These are phyloP conservation scores for Sporisorium sorghi DNA, from an alignment of 1,284 basidiomycete genomes.

Conservation along the genomic window DNA sequence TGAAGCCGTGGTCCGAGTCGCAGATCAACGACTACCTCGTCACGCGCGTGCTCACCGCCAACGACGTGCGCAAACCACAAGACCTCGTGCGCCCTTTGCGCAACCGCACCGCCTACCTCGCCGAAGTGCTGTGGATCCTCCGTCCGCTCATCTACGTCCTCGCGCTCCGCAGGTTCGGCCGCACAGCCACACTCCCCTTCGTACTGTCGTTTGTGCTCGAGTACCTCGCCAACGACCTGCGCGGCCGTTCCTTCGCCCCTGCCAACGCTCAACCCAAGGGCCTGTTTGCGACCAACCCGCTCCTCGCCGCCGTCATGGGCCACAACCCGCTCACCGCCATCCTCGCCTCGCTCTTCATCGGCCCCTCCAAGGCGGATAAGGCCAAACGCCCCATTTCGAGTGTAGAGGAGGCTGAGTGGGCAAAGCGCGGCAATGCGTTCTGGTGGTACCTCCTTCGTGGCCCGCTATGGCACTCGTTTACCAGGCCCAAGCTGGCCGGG, in stretches of 20 bases:
- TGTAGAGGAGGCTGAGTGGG: conserved; percentile 76
- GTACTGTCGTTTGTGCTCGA: conserved; percentile 59
- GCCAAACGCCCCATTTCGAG: conserved; percentile 60
- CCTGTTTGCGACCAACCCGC: conserved; percentile 46
- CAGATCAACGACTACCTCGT: conserved; percentile 67
- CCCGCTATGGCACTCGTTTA: conserved; percentile 87
- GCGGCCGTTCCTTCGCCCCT: conserved; percentile 45
- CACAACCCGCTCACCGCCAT: conserved; percentile 60
- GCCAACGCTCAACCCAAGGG: conserved; percentile 6
- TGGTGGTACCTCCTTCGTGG: conserved; percentile 88
- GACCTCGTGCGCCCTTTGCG: conserved; percentile 61
- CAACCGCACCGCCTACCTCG: conserved; percentile 39
- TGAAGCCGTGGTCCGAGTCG: conserved; percentile 57
- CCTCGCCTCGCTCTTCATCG: conserved; percentile 52
- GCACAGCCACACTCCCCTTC: conserved; percentile 51
- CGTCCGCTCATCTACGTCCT: conserved; percentile 64
- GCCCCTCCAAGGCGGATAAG: conserved; percentile 36
- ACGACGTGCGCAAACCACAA: conserved; percentile 60
- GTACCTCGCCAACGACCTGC: conserved; percentile 53
- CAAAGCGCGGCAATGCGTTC: conserved; percentile 81
- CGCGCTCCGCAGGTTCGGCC: conserved; percentile 59
- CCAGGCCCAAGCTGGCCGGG: conserved; percentile 79
- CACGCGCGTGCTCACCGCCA: conserved; percentile 59
- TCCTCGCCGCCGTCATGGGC: conserved; percentile 60
- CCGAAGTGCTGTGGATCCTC: conserved; percentile 59